Evolutionary conservation across 1,284 basidiomycete genomes (phyloP).

Genomic region (Sphaerobolus stellatus): DNA sequence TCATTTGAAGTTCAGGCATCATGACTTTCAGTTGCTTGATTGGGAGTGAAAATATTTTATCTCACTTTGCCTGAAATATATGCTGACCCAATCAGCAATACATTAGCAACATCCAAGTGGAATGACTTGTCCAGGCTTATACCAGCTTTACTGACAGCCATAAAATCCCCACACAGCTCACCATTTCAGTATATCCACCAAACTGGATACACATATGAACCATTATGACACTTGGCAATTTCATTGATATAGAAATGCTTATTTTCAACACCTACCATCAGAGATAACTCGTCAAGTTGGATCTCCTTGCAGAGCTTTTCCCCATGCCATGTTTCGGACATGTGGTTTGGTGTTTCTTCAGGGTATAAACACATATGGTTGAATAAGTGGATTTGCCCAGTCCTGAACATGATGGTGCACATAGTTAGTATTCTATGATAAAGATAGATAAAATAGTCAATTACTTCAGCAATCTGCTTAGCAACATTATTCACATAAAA

Average conservation of each 20-base stretch:
- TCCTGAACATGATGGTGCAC: conserved; percentile 20
- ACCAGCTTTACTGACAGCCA: too few relatives aligned
- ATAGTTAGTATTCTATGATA: neutral
- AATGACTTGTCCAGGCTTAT: too few relatives aligned
- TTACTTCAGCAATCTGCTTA: conserved; percentile 24
- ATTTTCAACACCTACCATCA: conserved; percentile 16
- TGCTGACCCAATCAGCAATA: too few relatives aligned
- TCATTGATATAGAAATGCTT: conserved; percentile 27
- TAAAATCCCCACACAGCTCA: too few relatives aligned
- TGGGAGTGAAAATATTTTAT: too few relatives aligned
- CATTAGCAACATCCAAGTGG: too few relatives aligned
- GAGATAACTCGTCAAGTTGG: conserved; percentile 15
- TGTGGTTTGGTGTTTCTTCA: conserved; percentile 18
- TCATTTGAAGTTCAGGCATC: too few relatives aligned
- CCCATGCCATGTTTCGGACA: conserved; percentile 27
- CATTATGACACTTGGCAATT: conserved; percentile 15
- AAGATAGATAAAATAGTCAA: too few relatives aligned
- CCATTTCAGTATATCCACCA: too few relatives aligned
- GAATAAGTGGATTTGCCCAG: conserved; percentile 27
- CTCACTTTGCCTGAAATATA: too few relatives aligned
- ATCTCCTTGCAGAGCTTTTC: conserved; percentile 27
- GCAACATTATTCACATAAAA: conserved; percentile 30
- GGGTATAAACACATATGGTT: conserved; percentile 29
- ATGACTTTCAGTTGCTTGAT: too few relatives aligned
- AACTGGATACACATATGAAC: conserved; percentile 27